These are phyloP conservation scores for Penicillium egyptiacum DNA, from an alignment of 495 filamentous ascomycete genomes.

Conservation along the genomic window DNA sequence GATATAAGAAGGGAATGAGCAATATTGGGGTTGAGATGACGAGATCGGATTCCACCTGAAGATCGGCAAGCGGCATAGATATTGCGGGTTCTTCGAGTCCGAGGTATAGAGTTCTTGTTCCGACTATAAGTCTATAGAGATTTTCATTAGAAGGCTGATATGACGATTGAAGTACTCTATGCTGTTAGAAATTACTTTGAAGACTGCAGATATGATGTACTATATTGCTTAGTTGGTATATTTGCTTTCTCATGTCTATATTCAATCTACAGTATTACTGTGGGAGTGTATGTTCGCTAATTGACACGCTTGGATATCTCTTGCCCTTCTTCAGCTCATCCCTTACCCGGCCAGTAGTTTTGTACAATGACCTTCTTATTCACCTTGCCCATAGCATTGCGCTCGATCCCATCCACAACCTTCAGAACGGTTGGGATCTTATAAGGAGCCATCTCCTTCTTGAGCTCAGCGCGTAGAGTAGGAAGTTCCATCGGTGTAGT, in stretches of 20 bases:
- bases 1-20: slow-evolving; percentile 2
- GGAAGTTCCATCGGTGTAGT: slow-evolving; percentile 36
- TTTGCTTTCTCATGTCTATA: not conserved
- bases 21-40: slow-evolving; percentile 13
- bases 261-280: not conserved
- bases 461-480: slow-evolving; percentile 36
- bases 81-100: too few species aligned
- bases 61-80: not conserved
- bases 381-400: slow-evolving; percentile 52
- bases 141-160: too few species aligned
- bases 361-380: slow-evolving; percentile 47
- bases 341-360: slow-evolving; percentile 46
- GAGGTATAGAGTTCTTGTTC: too few species aligned
- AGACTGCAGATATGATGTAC: not conserved
- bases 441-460: slow-evolving; percentile 48
- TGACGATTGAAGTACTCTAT: not conserved
- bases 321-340: slow-evolving; percentile 6
- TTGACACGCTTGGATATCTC: not conserved
- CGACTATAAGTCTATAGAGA: too few species aligned
- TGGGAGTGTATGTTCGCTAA: slow-evolving; percentile 3
- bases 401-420: slow-evolving; percentile 47
- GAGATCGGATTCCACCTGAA: slow-evolving; percentile 6
- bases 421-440: slow-evolving; percentile 49
- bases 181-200: not conserved
- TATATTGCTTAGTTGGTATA: not conserved